Evolutionary conservation across 2,329 filamentous ascomycete species (phyloP).

Genomic region (Aspergillus arachidicola): DNA sequence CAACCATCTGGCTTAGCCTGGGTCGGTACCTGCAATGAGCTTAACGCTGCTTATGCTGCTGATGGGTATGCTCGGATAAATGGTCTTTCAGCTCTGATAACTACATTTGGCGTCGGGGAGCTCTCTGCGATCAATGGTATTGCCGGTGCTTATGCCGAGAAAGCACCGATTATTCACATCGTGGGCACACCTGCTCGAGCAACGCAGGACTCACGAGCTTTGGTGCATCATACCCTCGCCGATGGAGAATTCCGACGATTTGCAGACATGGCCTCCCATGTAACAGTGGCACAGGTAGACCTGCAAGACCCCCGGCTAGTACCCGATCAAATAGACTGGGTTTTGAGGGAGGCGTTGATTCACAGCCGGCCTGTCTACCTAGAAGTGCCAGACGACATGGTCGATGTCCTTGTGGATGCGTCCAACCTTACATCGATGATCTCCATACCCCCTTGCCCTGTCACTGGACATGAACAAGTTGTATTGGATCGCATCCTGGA

Average conservation of each 20-base stretch:
- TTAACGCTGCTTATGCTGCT: conserved; percentile 62
- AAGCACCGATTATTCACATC: conserved; percentile 66
- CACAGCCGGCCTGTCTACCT: conserved; percentile 60
- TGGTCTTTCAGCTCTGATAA: conserved; percentile 28
- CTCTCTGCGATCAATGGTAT: conserved; percentile 71
- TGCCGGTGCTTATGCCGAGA: conserved; percentile 72
- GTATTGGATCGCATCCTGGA: conserved; percentile 40
- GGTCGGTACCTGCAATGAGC: conserved; percentile 70
- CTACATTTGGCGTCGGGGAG: conserved; percentile 60
- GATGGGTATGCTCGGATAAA: conserved; percentile 35
- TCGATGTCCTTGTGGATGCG: conserved; percentile 32
- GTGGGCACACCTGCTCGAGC: conserved; percentile 55
- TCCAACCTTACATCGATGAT: conserved; percentile 24
- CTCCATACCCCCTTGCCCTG: conserved; percentile 9
- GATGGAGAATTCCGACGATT: conserved; percentile 58
- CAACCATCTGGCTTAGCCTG: conserved; percentile 61
- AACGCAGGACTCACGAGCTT: conserved; percentile 45
- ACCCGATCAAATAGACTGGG: conserved; percentile 55
- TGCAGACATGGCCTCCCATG: conserved; percentile 51
- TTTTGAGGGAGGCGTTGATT: conserved; percentile 53
- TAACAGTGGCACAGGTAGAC: conserved; percentile 55
- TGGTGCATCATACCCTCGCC: conserved; percentile 68
- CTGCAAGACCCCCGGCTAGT: conserved; percentile 50
- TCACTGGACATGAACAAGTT: conserved; percentile 13
- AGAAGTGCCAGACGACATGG: conserved; percentile 58